Evolutionary conservation across 2,329 filamentous ascomycete genomes (phyloP).

Genomic region (Leptodontidium sp.): DNA sequence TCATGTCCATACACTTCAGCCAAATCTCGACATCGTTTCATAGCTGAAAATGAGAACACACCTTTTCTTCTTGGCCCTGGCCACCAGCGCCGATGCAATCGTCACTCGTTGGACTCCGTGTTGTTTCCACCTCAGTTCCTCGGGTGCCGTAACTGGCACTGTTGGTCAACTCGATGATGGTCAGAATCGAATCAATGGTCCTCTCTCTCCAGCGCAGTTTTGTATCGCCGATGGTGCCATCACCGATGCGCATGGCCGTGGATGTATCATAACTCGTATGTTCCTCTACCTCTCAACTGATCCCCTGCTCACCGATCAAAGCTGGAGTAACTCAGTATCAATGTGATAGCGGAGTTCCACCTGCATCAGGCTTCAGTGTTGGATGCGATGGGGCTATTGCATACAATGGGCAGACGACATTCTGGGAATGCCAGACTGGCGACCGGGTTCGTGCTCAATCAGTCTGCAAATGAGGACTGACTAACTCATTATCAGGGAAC

Average conservation of each 20-base stretch:
- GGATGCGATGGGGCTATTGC: slow-evolving; percentile 59
- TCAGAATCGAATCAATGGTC: slow-evolving; percentile 64
- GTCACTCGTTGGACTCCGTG: slow-evolving; percentile 46
- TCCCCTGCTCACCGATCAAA: not conserved
- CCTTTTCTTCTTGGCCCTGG: not conserved
- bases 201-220: slow-evolving; percentile 57
- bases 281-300: not conserved
- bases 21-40: not conserved
- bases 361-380: slow-evolving; percentile 64
- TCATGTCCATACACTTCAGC: not conserved
- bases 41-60: slow-evolving; percentile 10
- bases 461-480: not conserved
- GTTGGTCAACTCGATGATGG: slow-evolving; percentile 68
- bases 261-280: slow-evolving; percentile 68
- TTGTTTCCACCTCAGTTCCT: slow-evolving; percentile 60
- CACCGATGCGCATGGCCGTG: slow-evolving; percentile 61
- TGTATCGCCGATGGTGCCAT: slow-evolving; percentile 63
- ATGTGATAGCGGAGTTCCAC: slow-evolving; percentile 59
- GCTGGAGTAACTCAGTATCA: slow-evolving; percentile 28
- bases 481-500: slow-evolving; percentile 19
- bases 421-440: slow-evolving; percentile 66
- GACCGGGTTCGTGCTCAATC: slow-evolving; percentile 51
- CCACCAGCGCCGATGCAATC: slow-evolving; percentile 18
- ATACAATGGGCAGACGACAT: slow-evolving; percentile 57
- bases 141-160: slow-evolving; percentile 56